phyloP scores from a whole-genome alignment of 148 eudicot genomes.

The Polygonum aviculare region DNA sequence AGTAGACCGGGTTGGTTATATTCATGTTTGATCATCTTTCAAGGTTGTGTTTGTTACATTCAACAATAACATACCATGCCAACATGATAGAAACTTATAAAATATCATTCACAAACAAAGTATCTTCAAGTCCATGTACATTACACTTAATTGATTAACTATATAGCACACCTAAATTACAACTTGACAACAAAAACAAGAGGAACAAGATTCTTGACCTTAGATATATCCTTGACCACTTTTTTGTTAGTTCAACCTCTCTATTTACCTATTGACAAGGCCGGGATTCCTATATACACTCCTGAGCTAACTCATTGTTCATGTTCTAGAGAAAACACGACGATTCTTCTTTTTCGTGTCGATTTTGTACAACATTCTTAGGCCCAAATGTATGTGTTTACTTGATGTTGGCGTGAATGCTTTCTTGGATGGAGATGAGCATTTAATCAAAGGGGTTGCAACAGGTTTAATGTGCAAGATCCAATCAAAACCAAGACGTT shows the following conservation, averaged over 20 bases:
- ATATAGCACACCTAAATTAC: background rate
- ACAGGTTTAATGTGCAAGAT: no score
- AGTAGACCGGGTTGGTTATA: no score
- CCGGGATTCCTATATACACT: background rate
- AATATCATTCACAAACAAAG: background rate
- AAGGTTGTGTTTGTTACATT: background rate
- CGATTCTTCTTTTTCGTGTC: background rate
- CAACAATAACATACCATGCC: background rate
- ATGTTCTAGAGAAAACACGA: background rate
- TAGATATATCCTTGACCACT: background rate
- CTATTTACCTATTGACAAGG: background rate
- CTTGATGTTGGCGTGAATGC: background rate
- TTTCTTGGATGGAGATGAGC: conserved; percentile 2
- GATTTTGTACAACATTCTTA: background rate
- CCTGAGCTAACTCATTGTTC: background rate
- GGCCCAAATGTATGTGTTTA: background rate
- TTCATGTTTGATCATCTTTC: no score
- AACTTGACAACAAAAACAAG: background rate
- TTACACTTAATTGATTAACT: background rate
- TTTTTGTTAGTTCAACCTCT: background rate
- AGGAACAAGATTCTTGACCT: background rate
- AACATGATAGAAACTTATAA: background rate
- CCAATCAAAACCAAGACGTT: conserved; percentile 56
- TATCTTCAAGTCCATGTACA: background rate
- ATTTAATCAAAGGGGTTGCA: no score